phyloP scores from a whole-genome alignment of 108 stramenopile genomes.

The Cyclostephanos tholiformis region DNA sequence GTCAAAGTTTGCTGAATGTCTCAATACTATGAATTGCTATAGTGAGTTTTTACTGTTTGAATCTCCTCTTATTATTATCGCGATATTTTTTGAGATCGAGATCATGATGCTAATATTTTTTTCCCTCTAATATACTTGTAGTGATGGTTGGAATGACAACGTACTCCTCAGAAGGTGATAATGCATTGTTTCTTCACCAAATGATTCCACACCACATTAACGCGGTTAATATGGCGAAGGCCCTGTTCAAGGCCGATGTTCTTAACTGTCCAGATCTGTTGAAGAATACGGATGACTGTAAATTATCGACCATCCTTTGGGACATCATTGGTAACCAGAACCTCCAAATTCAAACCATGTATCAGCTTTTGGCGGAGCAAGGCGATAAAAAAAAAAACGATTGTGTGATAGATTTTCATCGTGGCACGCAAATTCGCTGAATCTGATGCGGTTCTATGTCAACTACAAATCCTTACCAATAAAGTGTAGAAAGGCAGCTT shows the following conservation, averaged over 20 bases:
- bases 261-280: constrained; percentile 48
- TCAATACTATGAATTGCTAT: constrained; percentile 73
- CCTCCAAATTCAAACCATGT: constrained; percentile 82
- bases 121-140: too few species aligned
- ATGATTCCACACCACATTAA: constrained; percentile 95
- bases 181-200: constrained; percentile 79
- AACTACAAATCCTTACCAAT: too few species aligned
- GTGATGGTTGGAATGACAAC: constrained; percentile 77
- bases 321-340: constrained; percentile 82
- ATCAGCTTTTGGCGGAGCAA: constrained; percentile 52
- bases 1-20: constrained; percentile 67
- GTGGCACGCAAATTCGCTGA: too few species aligned
- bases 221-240: constrained; percentile 95
- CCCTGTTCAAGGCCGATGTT: constrained; percentile 51
- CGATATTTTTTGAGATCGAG: too few species aligned
- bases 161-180: constrained; percentile 16
- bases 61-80: too few species aligned
- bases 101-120: too few species aligned
- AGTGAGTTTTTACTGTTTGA: too few species aligned
- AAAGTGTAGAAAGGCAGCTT: too few species aligned
- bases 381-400: constrained; percentile 47
- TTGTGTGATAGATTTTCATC: constrained; percentile 23
- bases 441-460: too few species aligned
- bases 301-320: constrained; percentile 54
- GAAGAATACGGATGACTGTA: constrained; percentile 47